phyloP scores from a whole-genome alignment of 1,139 yeast genomes.

The Groenewaldozyma auringiensis region DNA sequence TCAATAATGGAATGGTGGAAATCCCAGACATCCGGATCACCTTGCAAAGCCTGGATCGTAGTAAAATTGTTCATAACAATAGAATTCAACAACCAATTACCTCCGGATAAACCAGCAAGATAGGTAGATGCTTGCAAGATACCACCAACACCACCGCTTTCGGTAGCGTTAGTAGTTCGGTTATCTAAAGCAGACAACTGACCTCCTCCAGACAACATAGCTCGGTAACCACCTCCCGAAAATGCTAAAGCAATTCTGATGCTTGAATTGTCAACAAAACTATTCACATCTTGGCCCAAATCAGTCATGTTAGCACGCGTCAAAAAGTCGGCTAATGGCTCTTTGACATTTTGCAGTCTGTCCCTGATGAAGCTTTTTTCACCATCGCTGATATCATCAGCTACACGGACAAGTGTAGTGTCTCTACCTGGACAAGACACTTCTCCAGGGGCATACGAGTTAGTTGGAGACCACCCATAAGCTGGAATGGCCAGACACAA shows the following conservation, averaged over 20 bases:
- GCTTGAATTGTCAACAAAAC: slow-evolving; percentile 40
- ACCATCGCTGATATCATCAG: slow-evolving; percentile 17
- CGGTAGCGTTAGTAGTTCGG: slow-evolving; percentile 46
- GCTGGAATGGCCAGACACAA: not conserved
- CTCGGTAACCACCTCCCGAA: slow-evolving; percentile 90
- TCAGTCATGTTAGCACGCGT: slow-evolving; percentile 50
- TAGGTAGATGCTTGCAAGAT: slow-evolving; percentile 72
- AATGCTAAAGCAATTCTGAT: slow-evolving; percentile 64
- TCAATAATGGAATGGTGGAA: slow-evolving; percentile 52
- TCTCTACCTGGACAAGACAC: slow-evolving; percentile 21
- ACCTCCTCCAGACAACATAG: slow-evolving; percentile 89
- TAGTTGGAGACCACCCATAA: slow-evolving; percentile 19
- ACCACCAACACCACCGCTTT: slow-evolving; percentile 58
- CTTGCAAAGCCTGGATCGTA: slow-evolving; percentile 50
- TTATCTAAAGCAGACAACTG: slow-evolving; percentile 71
- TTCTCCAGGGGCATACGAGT: slow-evolving; percentile 24
- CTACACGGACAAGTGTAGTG: slow-evolving; percentile 17
- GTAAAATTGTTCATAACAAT: slow-evolving; percentile 77
- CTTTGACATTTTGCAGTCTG: slow-evolving; percentile 47
- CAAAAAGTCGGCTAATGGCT: slow-evolving; percentile 49
- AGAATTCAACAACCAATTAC: slow-evolving; percentile 85
- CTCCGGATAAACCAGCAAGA: slow-evolving; percentile 80
- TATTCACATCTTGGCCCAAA: slow-evolving; percentile 40
- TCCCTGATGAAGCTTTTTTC: slow-evolving; percentile 21
- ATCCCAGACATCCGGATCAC: slow-evolving; percentile 68